Conservation (phyloP, 768 basidiomycete species). For the Myochromella boudieri region DNA sequence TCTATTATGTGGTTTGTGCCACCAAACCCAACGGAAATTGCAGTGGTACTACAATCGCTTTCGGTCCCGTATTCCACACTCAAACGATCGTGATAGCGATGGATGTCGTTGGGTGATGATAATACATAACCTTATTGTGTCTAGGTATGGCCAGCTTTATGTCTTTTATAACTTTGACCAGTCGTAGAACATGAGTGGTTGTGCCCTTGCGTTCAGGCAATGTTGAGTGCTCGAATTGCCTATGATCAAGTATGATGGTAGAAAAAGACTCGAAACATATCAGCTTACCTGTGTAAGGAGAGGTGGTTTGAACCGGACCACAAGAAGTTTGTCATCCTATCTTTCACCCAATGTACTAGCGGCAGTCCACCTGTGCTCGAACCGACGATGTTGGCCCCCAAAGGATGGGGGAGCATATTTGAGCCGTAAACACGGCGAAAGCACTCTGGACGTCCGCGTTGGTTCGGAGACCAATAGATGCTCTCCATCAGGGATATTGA, state of each 20-base stretch:
- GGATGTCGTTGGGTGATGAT: not conserved
- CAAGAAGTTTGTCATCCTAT: not conserved
- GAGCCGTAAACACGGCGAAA: too few species aligned
- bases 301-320: not conserved
- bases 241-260: constrained; percentile 6
- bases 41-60: not conserved
- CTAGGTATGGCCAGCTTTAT: constrained; percentile 7
- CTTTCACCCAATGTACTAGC: too few species aligned
- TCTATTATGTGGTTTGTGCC: not conserved
- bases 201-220: constrained; percentile 25
- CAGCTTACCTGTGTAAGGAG: not conserved
- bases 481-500: not conserved
- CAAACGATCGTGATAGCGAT: not conserved
- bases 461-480: constrained; percentile 1
- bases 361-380: too few species aligned
- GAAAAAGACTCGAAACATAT: not conserved
- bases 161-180: constrained; percentile 15
- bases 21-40: not conserved
- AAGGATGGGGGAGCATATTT: too few species aligned
- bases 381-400: too few species aligned
- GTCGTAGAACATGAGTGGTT: constrained; percentile 31
- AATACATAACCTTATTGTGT: constrained; percentile 16
- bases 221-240: constrained; percentile 15
- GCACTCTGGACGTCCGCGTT: not conserved
- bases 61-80: not conserved